These are phyloP conservation scores for Cucurbita argyrosperma DNA, from an alignment of 306 rosid genomes.

Conservation along the genomic window DNA sequence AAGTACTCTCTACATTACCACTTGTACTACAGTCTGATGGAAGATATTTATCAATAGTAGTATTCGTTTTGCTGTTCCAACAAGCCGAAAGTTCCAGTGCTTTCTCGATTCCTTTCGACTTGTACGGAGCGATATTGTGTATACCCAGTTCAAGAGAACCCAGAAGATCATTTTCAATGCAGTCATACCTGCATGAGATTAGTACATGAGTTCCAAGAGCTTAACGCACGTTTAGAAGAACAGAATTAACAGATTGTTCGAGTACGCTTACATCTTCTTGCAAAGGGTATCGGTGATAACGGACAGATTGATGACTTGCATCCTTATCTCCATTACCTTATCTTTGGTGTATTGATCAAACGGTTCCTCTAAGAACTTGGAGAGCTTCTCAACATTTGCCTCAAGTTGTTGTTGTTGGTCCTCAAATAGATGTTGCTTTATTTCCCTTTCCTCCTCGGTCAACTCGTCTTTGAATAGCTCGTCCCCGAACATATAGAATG, in stretches of 20 bases:
- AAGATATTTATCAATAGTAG: constrained; percentile 28
- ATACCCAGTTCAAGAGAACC: constrained; percentile 47
- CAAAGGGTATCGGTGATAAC: constrained; percentile 53
- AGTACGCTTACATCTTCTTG: constrained; percentile 51
- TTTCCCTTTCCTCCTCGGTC: constrained; percentile 49
- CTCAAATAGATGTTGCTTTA: constrained; percentile 83
- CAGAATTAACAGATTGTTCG: not conserved
- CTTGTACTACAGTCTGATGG: constrained; percentile 26
- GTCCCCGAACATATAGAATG: constrained; percentile 92
- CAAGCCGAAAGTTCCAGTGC: constrained; percentile 59
- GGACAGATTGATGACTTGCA: constrained; percentile 64
- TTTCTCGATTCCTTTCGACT: constrained; percentile 81
- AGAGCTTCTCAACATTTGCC: constrained; percentile 77
- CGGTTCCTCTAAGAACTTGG: constrained; percentile 67
- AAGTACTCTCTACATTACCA: constrained; percentile 17
- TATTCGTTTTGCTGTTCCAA: constrained; percentile 37
- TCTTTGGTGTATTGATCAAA: constrained; percentile 45
- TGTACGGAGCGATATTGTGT: constrained; percentile 82
- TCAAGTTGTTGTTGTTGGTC: constrained; percentile 98
- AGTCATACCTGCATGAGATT: constrained; percentile 64
- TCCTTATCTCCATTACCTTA: constrained; percentile 50
- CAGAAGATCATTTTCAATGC: constrained; percentile 82
- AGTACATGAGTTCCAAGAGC: constrained; percentile 8
- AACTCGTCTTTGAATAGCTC: constrained; percentile 77
- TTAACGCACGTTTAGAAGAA: not conserved